phyloP scores from a whole-genome alignment of 352 stramenopile genomes.

The Chrysophaeum taylorii region DNA sequence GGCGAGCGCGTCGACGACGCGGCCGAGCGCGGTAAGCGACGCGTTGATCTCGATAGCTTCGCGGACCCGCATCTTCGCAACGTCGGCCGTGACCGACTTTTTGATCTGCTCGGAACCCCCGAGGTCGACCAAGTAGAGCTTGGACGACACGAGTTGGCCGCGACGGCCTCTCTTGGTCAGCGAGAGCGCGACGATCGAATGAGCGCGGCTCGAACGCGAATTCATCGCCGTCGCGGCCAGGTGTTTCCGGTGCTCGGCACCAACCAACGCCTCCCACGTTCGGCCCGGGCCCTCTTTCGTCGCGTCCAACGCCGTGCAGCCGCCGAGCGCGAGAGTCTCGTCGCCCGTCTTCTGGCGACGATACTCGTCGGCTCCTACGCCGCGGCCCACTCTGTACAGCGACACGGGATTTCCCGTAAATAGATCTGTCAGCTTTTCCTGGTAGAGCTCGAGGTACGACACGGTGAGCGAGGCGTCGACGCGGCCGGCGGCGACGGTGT shows the following conservation, averaged over 20 bases:
- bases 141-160: slow-evolving; percentile 27
- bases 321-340: background rate
- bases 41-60: slow-evolving; percentile 47
- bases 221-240: slow-evolving; percentile 40
- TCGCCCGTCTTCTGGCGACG: background rate
- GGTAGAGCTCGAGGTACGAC: slow-evolving; percentile 41
- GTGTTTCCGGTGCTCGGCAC: slow-evolving; percentile 33
- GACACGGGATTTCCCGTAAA: slow-evolving; percentile 35
- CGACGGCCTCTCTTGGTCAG: slow-evolving; percentile 31
- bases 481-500: slow-evolving; percentile 17
- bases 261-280: slow-evolving; percentile 5
- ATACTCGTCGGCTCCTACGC: slow-evolving; percentile 8
- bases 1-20: slow-evolving; percentile 36
- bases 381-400: slow-evolving; percentile 25
- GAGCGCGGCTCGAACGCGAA: slow-evolving; percentile 32
- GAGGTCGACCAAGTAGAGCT: slow-evolving; percentile 42
- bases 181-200: slow-evolving; percentile 37
- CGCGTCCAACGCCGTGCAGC: background rate
- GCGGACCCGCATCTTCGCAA: slow-evolving; percentile 33
- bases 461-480: slow-evolving; percentile 32
- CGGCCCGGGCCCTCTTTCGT: background rate
- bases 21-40: slow-evolving; percentile 38
- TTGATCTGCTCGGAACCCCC: slow-evolving; percentile 44
- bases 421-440: slow-evolving; percentile 39
- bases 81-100: slow-evolving; percentile 30